These are phyloP conservation scores for Erythrophleum ivorense DNA, from an alignment of 331 rosid species.

Conservation along the genomic window DNA sequence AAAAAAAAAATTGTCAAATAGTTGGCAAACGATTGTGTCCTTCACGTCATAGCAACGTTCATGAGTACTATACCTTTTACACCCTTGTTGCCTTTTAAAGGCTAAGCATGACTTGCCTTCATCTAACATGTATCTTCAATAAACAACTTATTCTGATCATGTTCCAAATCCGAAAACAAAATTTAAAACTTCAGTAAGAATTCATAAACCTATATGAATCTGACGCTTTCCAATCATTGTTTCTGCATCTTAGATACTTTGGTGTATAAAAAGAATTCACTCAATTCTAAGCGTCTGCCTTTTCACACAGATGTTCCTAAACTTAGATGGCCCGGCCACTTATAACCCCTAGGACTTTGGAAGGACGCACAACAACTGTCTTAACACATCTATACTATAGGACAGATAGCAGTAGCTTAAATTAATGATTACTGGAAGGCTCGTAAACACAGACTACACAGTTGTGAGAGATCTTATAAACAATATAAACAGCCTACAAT, in stretches of 20 bases:
- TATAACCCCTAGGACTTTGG: neutral
- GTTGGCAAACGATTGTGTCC: slow-evolving; percentile 5
- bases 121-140: slow-evolving; percentile 13
- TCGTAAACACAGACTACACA: neutral
- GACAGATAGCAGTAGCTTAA: slow-evolving; percentile 10
- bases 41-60: neutral
- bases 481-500: neutral
- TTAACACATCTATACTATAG: slow-evolving; percentile 12
- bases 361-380: neutral
- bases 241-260: slow-evolving; percentile 25
- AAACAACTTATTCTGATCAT: slow-evolving; percentile 21
- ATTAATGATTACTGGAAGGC: slow-evolving; percentile 26
- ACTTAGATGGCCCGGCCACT: neutral
- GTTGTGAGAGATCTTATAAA: slow-evolving; percentile 7
- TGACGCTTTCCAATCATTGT: neutral
- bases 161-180: slow-evolving; percentile 29
- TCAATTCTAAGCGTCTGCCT: neutral
- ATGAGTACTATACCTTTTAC: neutral
- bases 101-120: slow-evolving; percentile 26
- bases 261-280: neutral
- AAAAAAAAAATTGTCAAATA: neutral
- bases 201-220: slow-evolving; percentile 7
- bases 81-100: neutral
- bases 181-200: slow-evolving; percentile 1
- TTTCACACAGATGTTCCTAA: slow-evolving; percentile 11